Conservation (phyloP, 2,329 filamentous ascomycete species). For the Exophiala aquamarina region DNA sequence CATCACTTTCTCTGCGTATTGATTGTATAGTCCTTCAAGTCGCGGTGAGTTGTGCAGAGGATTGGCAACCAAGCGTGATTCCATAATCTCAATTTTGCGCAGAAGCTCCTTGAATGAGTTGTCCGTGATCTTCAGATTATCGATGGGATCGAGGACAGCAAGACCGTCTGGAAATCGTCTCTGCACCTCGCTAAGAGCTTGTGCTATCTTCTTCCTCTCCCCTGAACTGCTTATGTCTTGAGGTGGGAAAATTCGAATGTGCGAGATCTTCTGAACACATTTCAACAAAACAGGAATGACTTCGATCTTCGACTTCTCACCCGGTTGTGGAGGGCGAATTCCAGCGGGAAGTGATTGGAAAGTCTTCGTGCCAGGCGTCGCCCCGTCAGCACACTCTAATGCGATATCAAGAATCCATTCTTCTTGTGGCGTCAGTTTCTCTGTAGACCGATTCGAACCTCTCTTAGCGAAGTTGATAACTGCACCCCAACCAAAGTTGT, state of each 20-base stretch:
- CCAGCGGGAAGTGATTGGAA: slow-evolving; percentile 66
- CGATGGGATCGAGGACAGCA: slow-evolving; percentile 84
- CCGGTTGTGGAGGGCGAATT: slow-evolving; percentile 59
- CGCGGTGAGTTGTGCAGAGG: slow-evolving; percentile 88
- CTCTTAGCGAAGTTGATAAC: slow-evolving; percentile 72
- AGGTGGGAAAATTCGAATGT: slow-evolving; percentile 80
- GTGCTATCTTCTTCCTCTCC: slow-evolving; percentile 68
- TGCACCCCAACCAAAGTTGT: slow-evolving; percentile 93
- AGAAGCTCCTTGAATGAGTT: slow-evolving; percentile 91
- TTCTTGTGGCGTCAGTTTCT: slow-evolving; percentile 72
- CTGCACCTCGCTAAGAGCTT: slow-evolving; percentile 73
- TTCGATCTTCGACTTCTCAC: slow-evolving; percentile 70
- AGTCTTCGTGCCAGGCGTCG: slow-evolving; percentile 57
- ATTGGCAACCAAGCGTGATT: slow-evolving; percentile 84
- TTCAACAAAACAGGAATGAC: slow-evolving; percentile 83
- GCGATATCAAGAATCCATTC: slow-evolving; percentile 81
- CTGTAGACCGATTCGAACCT: slow-evolving; percentile 64
- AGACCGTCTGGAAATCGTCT: slow-evolving; percentile 90
- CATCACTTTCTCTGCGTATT: slow-evolving; percentile 79
- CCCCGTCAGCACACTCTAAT: slow-evolving; percentile 59
- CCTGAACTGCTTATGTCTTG: slow-evolving; percentile 68
- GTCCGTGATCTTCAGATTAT: slow-evolving; percentile 93
- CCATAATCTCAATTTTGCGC: slow-evolving; percentile 91
- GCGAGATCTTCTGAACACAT: slow-evolving; percentile 80
- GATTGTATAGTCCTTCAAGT: slow-evolving; percentile 79